Evolutionary conservation across 768 basidiomycete species (phyloP), one percentile per base, ranked within the genome.

Genomic region (Amanita inopinata): DNA sequence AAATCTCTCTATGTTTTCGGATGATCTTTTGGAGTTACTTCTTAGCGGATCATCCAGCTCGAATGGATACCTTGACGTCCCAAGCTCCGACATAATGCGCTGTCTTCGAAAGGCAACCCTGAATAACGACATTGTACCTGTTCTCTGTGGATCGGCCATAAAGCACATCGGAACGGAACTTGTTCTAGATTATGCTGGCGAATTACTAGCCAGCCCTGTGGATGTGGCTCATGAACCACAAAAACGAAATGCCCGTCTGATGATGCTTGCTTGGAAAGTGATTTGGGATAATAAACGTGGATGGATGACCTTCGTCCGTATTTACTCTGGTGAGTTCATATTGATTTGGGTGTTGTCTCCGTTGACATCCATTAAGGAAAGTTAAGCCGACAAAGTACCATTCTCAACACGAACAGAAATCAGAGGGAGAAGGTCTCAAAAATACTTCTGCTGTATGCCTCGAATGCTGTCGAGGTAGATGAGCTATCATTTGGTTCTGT

Each of bases 241-340:
- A 49, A 55, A 54, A 12, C 51, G 59, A 17, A 73, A 73, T 41
- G 55, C 70, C 0, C 75, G 78, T 1, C 53, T 84, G 17, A 76
- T 73, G 25, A 58, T 81, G 49, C 65, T 92, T 19, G 89, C 84
- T 2, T 92, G 90, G 89, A 92, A 92, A 56, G 89, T 92, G 15
- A 70, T 66, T 22, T 90, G 87, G 88, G 87, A 92, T 53, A 78
- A 78, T 45, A 74, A 71, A 51, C 61, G 64, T 43, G 89, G 89
- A 17, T 92, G 89, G 89, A 89, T 92, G 87, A 91, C 89, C 1
- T 92, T 89, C 56, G 81, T 92, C 28, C 71, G 89, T 18, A 75
- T 92, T 14, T 92, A 92, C 59, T 89, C 88, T 40, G 89, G 88
- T 86, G 56, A 47, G 66, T 58, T 20, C 27, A 12, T 15, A 9